Evolutionary conservation across 129 eudicot genomes (phyloP), one percentile per base, ranked within the genome.

Genomic region (Cynara cardunculus): DNA sequence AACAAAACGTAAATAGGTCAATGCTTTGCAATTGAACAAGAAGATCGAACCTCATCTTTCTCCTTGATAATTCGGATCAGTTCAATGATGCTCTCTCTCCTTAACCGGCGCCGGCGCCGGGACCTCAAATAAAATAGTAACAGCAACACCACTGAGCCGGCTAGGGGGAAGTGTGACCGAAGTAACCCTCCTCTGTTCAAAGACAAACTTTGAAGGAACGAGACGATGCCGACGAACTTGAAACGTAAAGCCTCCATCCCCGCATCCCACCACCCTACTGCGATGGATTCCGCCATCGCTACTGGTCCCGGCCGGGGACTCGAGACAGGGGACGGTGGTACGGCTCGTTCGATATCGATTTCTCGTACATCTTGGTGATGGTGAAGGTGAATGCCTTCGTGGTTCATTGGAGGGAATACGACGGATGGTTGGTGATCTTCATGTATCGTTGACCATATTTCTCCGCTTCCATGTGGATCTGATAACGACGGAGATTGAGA

Each of bases 41-140:
- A 71, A 12, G 28, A 64, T 73, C 89, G 2, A 61, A 92, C 95
- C 97, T 92, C 95, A 13, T 92, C 95, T 84, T 87, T 92, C 84
- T 87, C 89, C 22, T 73, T 82, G 41, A 88, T 87, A 7, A 87
- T 22, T 10, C 84, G 71, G 25, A 84, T 71, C 76, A 92, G 77
- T 26, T 77, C 79, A 28, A 32, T 34, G 21, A 72, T 72, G 72
- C 79, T 82, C 80, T 76, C 86, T 39, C 76, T 78, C 68, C 46
- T 67, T 4, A n/a, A 13, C 32, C 59, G 66, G 72, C 76, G 65
- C 44, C 88, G 73, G 83, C 88, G 85, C 78, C 86, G 85, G 78
- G 75, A 76, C 62, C 85, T 75, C 69, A 82, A 82, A 49, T 75
- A 85, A 32, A 61, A 35, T 78, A 86, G 56, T 46, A 85, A 78